Conservation (phyloP, 2,329 filamentous ascomycete genomes). For the Myriosclerotinia duriaeana region DNA sequence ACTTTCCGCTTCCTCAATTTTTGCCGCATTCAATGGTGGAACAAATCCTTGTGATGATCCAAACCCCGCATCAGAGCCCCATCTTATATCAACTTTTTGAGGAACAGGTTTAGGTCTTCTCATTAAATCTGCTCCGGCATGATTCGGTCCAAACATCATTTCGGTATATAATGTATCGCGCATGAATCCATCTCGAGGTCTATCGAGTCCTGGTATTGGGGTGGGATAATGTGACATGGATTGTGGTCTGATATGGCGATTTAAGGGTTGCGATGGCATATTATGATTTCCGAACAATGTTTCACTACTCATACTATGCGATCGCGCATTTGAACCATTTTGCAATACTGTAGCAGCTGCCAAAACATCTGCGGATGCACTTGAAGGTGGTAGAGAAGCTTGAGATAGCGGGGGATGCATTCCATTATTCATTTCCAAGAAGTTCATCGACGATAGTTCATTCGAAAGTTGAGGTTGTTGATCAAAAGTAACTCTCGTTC, state of each 20-base stretch:
- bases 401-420: slow-evolving; percentile 25
- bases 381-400: slow-evolving; percentile 26
- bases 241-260: slow-evolving; percentile 32
- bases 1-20: slow-evolving; percentile 56
- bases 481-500: slow-evolving; percentile 63
- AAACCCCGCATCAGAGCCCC: slow-evolving; percentile 70
- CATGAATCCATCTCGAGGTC: slow-evolving; percentile 29
- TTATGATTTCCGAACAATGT: slow-evolving; percentile 30
- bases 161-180: slow-evolving; percentile 34
- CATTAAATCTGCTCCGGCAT: slow-evolving; percentile 9
- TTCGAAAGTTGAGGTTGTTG: slow-evolving; percentile 42
- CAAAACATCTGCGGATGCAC: slow-evolving; percentile 54
- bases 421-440: slow-evolving; percentile 27
- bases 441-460: slow-evolving; percentile 30
- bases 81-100: slow-evolving; percentile 52
- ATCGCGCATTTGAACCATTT: slow-evolving; percentile 42
- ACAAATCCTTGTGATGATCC: slow-evolving; percentile 57
- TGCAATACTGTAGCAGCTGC: slow-evolving; percentile 58
- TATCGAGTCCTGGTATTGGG: slow-evolving; percentile 24
- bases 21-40: slow-evolving; percentile 56
- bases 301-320: slow-evolving; percentile 38
- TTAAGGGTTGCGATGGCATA: slow-evolving; percentile 24
- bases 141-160: slow-evolving; percentile 35
- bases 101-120: slow-evolving; percentile 28
- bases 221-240: slow-evolving; percentile 33